Base-by-base conservation (phyloP, 2,329 filamentous ascomycete genomes). In the Calonectria fujianensis region DNA sequence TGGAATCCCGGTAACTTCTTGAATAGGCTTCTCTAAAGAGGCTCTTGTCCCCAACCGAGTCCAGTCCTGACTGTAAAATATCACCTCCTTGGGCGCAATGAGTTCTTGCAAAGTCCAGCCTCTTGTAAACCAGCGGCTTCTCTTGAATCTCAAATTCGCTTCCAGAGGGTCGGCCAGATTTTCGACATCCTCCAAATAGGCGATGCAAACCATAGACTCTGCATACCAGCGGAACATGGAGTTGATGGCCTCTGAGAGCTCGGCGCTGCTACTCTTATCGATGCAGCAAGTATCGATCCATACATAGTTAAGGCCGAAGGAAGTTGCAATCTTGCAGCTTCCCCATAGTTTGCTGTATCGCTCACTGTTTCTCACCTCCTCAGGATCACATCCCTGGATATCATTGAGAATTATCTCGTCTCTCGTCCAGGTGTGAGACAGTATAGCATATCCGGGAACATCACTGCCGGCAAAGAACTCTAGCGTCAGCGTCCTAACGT, bases 181-280 rank as follows among this genome's bases (percentile, higher is more conserved):
- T 10, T 37, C 24, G 5, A 82, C 79, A 31, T 82, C 81, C 6
- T 77, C 73, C 7, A 83, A 72, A 41, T 76, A 82, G 5, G 79
- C 80, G 31, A 82, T 77, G 65, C 82, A 83, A 11, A 81, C 70
- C 3, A 50, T 45, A 1, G 82, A 79, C 20, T 79, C 73, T 7
- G 79, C 78, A 52, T 84, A 84, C 82, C 82, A 84, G 7, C 79
- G 77, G 64, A 82, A 84, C 82, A 84, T 84, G 66, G 82, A 84
- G 51, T 82, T 82, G 73, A 82, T 82, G 32, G 81, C 81, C 27
- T 82, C 81, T 3, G 81, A 82, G 6, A 82, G 81, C 64, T 84
- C 83, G 1, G 83, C 80, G 18, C 80, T 83, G 64, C 80, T 83
- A 10, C 75, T 77, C 68, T 83, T 84, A 61, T 84, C 82, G 24